Base-by-base conservation (phyloP, 306 rosid genomes). In the Lathyrus tuberosus region DNA sequence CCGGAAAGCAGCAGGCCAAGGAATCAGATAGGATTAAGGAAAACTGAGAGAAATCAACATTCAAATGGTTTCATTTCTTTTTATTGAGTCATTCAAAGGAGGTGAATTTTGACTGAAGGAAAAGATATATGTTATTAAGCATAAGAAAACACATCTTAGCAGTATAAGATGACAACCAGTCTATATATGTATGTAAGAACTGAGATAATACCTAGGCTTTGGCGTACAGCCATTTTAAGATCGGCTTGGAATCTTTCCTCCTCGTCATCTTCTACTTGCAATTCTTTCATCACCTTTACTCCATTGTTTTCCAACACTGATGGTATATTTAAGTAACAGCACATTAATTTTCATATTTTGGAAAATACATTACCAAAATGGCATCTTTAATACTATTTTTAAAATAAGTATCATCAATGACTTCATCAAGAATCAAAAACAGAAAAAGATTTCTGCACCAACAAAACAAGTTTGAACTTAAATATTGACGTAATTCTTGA, bases 181-280 rank as follows among this genome's bases (percentile, higher is more conserved):
- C 44, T 38, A 31, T 22, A 42, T 26, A 26, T 20, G 49, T 44
- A 69, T 4, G 53, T 62, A 56, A 56, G 40, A 57, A 42, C 28
- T 9, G 30, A 71, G 35, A 61, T 26, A 62, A 80, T 86, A 95
- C 99, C 99, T 62, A 91, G 92, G 84, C 99, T 95, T 84, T 91
- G 91, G 77, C 80, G 90, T 73, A 87, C 88, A 5, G 99, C 99
- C 77, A 70, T 86, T 78, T 89, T 76, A 71, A 95, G 85, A 70
- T 95, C 99, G 60, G 96, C 99, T 85, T 89, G 97, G 73, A 91
- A 95, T 80, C 91, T 83, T 83, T 95, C 88, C 81, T 95, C 99
- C 66, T 89, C 95, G 7, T 88, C 97, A 35, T 83, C 92, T 67
- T 89, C 88, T 68, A 79, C 81, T 24, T 78, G 87, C 68, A 64